A percentile compares a stretch with the other conserved stretches of the same genome.
These are phyloP conservation scores for Aspergillus pseudoterreus DNA, from an alignment of 2,329 filamentous ascomycete genomes.

Conservation along the genomic window DNA sequence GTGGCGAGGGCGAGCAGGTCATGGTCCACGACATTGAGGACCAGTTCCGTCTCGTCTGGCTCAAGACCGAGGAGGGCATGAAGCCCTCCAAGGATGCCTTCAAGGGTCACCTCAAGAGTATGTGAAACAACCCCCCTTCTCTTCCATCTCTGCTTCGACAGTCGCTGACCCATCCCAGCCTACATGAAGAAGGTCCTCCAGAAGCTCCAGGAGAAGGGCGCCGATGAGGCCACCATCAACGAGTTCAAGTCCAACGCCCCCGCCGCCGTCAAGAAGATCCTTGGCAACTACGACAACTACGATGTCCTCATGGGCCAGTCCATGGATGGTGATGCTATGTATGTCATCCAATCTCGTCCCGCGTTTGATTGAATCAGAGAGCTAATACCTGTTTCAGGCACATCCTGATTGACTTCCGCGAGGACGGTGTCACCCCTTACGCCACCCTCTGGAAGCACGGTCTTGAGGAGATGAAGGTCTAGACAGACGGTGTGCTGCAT, in stretches of 20 bases:
- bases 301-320: constrained; percentile 91
- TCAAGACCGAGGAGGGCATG: constrained; percentile 40
- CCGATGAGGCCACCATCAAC: constrained; percentile 63
- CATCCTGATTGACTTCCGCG: constrained; percentile 93
- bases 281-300: constrained; percentile 92
- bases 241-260: constrained; percentile 75
- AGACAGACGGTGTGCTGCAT: constrained; percentile 32
- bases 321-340: constrained; percentile 94
- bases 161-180: constrained; percentile 43
- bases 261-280: constrained; percentile 74
- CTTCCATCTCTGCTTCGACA: constrained; percentile 4
- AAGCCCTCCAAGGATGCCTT: constrained; percentile 76
- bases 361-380: too few species aligned
- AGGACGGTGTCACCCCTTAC: constrained; percentile 88
- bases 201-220: constrained; percentile 60
- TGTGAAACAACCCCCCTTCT: constrained; percentile 17
- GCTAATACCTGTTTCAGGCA: constrained; percentile 53
- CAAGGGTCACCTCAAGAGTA: constrained; percentile 81
- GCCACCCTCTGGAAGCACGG: constrained; percentile 95
- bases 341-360: constrained; percentile 39
- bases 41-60: constrained; percentile 79
- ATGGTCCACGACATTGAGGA: constrained; percentile 90
- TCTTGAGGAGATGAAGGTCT: constrained; percentile 85
- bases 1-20: constrained; percentile 59
- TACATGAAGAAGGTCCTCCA: constrained; percentile 92